phyloP scores from a whole-genome alignment of 805 yeast species.

The Suhomyces faveliae region DNA sequence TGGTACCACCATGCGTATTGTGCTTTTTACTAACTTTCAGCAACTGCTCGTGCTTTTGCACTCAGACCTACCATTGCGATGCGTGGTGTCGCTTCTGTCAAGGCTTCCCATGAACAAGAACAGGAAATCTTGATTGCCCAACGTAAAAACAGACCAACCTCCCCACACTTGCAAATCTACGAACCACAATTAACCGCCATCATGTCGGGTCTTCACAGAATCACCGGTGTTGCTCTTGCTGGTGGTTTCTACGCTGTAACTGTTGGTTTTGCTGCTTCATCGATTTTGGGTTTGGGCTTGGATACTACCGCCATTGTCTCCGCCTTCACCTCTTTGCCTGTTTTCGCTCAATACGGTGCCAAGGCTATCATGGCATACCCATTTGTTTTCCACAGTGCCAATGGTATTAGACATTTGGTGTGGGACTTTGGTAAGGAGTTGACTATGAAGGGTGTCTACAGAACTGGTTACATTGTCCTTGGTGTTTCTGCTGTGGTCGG shows the following conservation, averaged over 20 bases:
- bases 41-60: conserved; percentile 2
- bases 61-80: conserved; percentile 3
- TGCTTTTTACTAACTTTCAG: conserved; percentile 1
- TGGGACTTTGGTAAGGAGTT: conserved; percentile 90
- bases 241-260: conserved; percentile 77
- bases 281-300: conserved; percentile 54
- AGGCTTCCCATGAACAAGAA: conserved; percentile 61
- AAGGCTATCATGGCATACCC: conserved; percentile 78
- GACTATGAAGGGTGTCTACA: conserved; percentile 82
- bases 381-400: conserved; percentile 80
- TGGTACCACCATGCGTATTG: background rate
- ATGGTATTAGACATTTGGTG: conserved; percentile 88
- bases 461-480: conserved; percentile 83
- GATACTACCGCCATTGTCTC: conserved; percentile 55
- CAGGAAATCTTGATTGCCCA: conserved; percentile 72
- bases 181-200: conserved; percentile 87
- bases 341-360: conserved; percentile 54
- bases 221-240: conserved; percentile 83
- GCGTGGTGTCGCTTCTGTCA: conserved; percentile 27
- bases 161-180: conserved; percentile 89
- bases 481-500: conserved; percentile 63
- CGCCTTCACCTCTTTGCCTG: conserved; percentile 62
- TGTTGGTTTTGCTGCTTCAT: conserved; percentile 67
- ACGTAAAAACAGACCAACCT: conserved; percentile 82
- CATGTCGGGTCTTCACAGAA: conserved; percentile 79